phyloP scores from a whole-genome alignment of 495 filamentous ascomycete genomes.

The Bryoglossum gracile region DNA sequence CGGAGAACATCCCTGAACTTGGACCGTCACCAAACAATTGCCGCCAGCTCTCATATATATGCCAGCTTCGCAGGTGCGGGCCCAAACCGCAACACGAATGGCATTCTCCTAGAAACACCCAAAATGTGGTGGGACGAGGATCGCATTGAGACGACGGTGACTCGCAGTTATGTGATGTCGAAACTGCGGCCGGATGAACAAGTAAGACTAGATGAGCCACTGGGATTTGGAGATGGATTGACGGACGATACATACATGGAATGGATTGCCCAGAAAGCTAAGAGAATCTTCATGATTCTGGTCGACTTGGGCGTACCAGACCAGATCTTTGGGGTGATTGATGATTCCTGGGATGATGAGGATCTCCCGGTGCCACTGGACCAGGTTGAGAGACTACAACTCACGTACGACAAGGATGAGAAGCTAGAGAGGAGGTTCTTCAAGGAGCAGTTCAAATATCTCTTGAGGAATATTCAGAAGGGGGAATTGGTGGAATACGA shows the following conservation, averaged over 20 bases:
- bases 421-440: constrained; percentile 69
- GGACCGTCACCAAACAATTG: constrained; percentile 12
- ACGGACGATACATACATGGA: constrained; percentile 90
- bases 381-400: constrained; percentile 57
- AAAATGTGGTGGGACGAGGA: constrained; percentile 76
- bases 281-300: constrained; percentile 75
- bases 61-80: constrained; percentile 19
- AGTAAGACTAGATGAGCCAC: constrained; percentile 56
- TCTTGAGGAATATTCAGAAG: constrained; percentile 61
- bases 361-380: constrained; percentile 76
- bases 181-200: constrained; percentile 60
- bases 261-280: constrained; percentile 77
- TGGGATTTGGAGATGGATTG: constrained; percentile 79
- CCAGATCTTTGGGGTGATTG: constrained; percentile 78
- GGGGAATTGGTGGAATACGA: constrained; percentile 69
- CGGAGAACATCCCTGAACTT: constrained; percentile 16
- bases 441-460: constrained; percentile 71
- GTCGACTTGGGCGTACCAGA: constrained; percentile 72
- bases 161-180: constrained; percentile 57
- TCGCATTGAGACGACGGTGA: constrained; percentile 66
- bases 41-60: constrained; percentile 21
- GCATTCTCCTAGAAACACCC: constrained; percentile 15
- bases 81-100: constrained; percentile 12
- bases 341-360: constrained; percentile 81
- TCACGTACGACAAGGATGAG: constrained; percentile 54